A percentile compares a stretch with the other conserved stretches of the same genome.
Conservation (phyloP, 2,329 filamentous ascomycete genomes). For the Cercospora brassicicola region DNA sequence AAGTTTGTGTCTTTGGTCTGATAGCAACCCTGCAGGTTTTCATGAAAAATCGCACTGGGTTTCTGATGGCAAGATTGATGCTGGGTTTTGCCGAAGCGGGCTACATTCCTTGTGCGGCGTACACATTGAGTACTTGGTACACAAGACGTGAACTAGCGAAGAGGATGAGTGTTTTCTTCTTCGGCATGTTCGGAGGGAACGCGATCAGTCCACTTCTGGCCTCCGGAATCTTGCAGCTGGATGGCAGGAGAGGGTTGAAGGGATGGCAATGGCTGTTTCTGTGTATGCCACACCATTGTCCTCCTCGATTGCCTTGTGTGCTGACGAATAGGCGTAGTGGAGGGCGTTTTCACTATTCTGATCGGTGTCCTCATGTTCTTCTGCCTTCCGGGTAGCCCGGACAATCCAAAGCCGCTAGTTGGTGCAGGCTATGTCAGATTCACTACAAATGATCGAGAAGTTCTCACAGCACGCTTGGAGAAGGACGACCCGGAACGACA, state of each 20-base stretch:
- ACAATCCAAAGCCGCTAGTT: conserved; percentile 9
- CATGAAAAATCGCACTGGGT: not conserved
- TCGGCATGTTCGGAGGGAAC: conserved; percentile 10
- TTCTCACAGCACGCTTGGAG: not conserved
- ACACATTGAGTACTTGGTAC: conserved; percentile 7
- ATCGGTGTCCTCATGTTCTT: conserved; percentile 3
- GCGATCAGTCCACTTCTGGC: conserved; percentile 12
- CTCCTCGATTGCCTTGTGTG: too few relatives aligned
- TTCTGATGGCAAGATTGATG: conserved; percentile 2
- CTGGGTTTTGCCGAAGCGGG: conserved; percentile 12
- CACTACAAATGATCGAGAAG: not conserved
- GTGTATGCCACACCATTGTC: not conserved
- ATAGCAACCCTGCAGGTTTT: conserved; percentile 8
- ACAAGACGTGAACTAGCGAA: conserved; percentile 5
- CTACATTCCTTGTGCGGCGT: conserved; percentile 11
- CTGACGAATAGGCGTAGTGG: not conserved
- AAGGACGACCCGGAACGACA: not conserved
- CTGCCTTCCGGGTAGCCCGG: conserved; percentile 8
- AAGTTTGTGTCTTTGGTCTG: conserved; percentile 8
- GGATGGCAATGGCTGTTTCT: conserved; percentile 16
- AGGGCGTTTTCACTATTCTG: conserved; percentile 5
- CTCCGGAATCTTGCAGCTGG: conserved; percentile 6
- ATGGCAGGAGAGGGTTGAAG: not conserved
- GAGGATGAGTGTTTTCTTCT: conserved; percentile 4
- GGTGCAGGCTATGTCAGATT: conserved; percentile 2